phyloP scores from a whole-genome alignment of 495 filamentous ascomycete genomes.

The Hypoxylon cercidicola region DNA sequence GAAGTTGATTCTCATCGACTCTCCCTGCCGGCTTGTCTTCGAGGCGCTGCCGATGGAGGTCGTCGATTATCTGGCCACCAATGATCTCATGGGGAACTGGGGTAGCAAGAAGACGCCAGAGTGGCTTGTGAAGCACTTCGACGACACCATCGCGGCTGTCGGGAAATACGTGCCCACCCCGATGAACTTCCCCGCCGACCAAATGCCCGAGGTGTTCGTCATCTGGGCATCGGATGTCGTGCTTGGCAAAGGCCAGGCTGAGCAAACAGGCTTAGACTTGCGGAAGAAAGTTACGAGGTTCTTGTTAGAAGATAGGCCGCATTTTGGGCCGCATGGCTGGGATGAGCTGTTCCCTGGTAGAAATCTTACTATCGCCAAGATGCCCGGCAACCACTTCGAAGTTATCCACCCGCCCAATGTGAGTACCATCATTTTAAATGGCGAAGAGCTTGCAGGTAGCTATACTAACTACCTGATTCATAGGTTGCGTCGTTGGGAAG shows the following conservation, averaged over 20 bases:
- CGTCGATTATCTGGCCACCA: no score
- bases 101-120: no score
- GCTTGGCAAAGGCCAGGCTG: background rate
- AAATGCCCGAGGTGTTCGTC: background rate
- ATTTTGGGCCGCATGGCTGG: background rate
- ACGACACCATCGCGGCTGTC: no score
- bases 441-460: background rate
- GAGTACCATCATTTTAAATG: background rate
- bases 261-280: background rate
- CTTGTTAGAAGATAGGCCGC: background rate
- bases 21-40: conserved; percentile 59
- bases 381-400: background rate
- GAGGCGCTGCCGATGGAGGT: no score
- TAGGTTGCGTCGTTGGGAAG: background rate
- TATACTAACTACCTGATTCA: background rate
- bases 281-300: background rate
- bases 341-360: background rate
- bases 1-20: conserved; percentile 75
- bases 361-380: background rate
- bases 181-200: no score
- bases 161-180: no score
- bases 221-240: background rate
- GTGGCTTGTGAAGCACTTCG: no score
- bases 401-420: background rate
- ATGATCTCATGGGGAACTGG: no score